Base-by-base conservation (phyloP, 1,284 basidiomycete genomes). In the Somion occarium region DNA sequence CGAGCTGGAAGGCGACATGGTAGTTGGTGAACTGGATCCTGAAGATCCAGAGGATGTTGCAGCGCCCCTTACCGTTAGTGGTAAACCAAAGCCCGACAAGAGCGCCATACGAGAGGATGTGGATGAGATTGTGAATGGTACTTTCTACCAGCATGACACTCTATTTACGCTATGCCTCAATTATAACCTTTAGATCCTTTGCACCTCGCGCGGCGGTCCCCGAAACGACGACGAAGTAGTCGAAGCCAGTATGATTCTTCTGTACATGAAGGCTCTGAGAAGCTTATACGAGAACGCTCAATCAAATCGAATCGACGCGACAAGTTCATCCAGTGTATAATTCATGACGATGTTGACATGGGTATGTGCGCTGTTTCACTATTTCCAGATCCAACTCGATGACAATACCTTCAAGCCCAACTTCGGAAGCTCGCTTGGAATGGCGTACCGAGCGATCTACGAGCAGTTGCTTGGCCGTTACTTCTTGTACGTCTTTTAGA, bases 361-460 rank as follows among this genome's bases (percentile, higher is more conserved):
- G 79, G 89, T 89, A 60, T 50, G 78, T 69, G 51, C 37, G 30
- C 22, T 12, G 42, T n/a, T 55, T 46, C 19, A 15, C 22, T 48
- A 52, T 43, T 19, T 27, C 49, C 22, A 49, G n/a, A 9, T 45
- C 27, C 37, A 38, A 45, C 22, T 42, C 15, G 22, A 30, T n/a
- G 37, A 27, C 15, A 18, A 23, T 43, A n/a, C 23, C 19, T 26
- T 39, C 50, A 60, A 91, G 89, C 82, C 19, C 87, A 91, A 65
- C 75, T 99, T 53, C 79, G 93, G 43, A 90, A 91, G 60, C 78
- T 98, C 26, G 88, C 94, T n/a, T 99, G 96, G 96, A 88, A 88
- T 46, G 97, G 97, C 15, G 88, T 98, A 18, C 96, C 97, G 1
- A 67, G 72, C 45, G 91, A 94, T 61, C 75, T 99, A 20, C 80